phyloP scores from a whole-genome alignment of 2,329 filamentous ascomycete species.

The Magnaporthiopsis rhizophila region DNA sequence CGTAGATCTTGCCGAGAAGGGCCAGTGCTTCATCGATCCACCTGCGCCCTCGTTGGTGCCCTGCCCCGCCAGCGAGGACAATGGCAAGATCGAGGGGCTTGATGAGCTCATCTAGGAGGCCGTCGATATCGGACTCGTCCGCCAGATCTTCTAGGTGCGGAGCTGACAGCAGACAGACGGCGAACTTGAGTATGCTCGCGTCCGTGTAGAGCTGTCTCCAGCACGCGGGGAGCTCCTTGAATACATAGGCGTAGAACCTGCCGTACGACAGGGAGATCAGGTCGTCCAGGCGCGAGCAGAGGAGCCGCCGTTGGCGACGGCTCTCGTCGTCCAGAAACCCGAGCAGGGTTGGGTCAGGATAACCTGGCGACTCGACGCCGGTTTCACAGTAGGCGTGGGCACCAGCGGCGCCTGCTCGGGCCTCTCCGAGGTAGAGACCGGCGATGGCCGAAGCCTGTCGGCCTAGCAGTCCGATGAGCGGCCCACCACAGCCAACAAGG shows the following conservation, averaged over 20 bases:
- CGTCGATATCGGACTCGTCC: not conserved
- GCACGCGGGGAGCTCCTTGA: constrained; percentile 53
- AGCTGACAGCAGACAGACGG: constrained; percentile 19
- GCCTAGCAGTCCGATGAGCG: constrained; percentile 15
- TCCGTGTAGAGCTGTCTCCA: constrained; percentile 70
- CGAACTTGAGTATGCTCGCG: constrained; percentile 56
- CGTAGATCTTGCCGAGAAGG: constrained; percentile 26
- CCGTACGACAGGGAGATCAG: constrained; percentile 51
- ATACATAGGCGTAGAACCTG: constrained; percentile 64
- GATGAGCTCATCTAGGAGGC: constrained; percentile 46
- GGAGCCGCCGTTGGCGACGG: constrained; percentile 14
- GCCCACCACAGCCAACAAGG: constrained; percentile 14
- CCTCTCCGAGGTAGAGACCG: constrained; percentile 5
- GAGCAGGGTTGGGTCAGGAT: too few relatives aligned
- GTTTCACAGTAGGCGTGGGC: not conserved
- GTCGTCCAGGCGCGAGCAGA: constrained; percentile 42
- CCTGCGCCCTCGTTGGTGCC: constrained; percentile 34
- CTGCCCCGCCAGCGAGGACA: constrained; percentile 63
- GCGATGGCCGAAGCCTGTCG: constrained; percentile 14
- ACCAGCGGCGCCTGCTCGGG: not conserved
- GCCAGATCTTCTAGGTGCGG: not conserved
- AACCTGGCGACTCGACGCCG: too few relatives aligned
- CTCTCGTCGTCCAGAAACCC: not conserved
- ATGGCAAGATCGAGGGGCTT: constrained; percentile 65
- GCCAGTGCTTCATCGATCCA: constrained; percentile 46